Percentiles rank a stretch among this genome's conserved stretches.
Conservation (phyloP, 805 yeast genomes). For the Wickerhamomyces alni region DNA sequence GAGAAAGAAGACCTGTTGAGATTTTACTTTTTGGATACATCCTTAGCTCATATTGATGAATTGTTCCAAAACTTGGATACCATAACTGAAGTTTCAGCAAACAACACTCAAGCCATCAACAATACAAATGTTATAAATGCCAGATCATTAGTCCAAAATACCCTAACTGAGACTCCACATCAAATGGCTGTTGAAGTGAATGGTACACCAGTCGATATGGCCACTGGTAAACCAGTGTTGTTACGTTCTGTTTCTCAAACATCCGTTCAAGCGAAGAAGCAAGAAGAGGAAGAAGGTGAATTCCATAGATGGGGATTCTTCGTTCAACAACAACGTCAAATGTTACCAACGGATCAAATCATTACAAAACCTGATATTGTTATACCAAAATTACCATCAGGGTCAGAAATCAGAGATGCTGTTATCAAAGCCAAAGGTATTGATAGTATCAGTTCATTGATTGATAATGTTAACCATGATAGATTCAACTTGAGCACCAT, state of each 20-base stretch:
- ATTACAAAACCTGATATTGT: constrained; percentile 10
- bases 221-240: constrained; percentile 68
- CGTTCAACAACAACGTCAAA: constrained; percentile 53
- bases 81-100: neutral
- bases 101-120: too few relatives aligned
- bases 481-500: constrained; percentile 45
- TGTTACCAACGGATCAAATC: constrained; percentile 11
- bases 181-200: constrained; percentile 65
- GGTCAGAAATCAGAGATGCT: constrained; percentile 41
- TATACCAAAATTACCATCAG: constrained; percentile 36
- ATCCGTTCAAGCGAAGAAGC: constrained; percentile 60
- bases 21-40: constrained; percentile 62
- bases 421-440: constrained; percentile 74
- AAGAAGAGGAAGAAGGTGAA: constrained; percentile 91
- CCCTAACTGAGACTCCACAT: constrained; percentile 41
- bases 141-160: too few relatives aligned
- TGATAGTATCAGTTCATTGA: constrained; percentile 60
- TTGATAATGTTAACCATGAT: constrained; percentile 55
- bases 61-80: constrained; percentile 25
- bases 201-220: constrained; percentile 53
- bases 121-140: too few relatives aligned
- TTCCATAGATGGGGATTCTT: constrained; percentile 82
- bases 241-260: constrained; percentile 61
- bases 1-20: constrained; percentile 75
- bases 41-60: constrained; percentile 49